Percentiles rank a stretch among this genome's conserved stretches.
Conservation (phyloP, 2,329 filamentous ascomycete genomes). For the Myriosclerotinia scirpicola region DNA sequence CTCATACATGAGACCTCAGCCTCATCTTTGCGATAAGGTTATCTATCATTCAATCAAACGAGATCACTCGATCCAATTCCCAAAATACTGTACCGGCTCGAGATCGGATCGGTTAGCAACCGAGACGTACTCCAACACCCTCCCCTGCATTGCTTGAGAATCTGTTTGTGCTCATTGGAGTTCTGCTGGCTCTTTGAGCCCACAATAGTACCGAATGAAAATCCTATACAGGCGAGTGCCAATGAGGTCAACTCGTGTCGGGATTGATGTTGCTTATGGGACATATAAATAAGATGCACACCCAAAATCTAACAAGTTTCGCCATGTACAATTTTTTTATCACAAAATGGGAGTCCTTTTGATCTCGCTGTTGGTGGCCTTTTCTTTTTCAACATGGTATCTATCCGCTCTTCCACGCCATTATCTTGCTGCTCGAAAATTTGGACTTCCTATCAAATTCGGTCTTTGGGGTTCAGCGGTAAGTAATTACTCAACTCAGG, state of each 20-base stretch:
- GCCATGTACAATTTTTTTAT: background rate
- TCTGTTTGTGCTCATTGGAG: background rate
- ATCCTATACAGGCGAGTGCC: conserved; percentile 6
- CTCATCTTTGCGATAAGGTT: no score
- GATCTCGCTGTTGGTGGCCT: background rate
- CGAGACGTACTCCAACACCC: background rate
- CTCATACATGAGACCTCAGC: no score
- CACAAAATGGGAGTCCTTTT: background rate
- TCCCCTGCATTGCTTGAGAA: background rate
- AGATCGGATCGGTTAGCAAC: conserved; percentile 2
- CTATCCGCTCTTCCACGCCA: conserved; percentile 18
- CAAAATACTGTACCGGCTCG: background rate
- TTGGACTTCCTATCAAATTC: conserved; percentile 25
- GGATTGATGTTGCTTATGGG: background rate
- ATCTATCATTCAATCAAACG: no score
- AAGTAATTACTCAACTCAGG: no score
- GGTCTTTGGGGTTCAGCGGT: conserved; percentile 22
- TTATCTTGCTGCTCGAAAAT: conserved; percentile 24
- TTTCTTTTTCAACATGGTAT: conserved; percentile 6
- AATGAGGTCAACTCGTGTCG: background rate
- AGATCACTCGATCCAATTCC: background rate
- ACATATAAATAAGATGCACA: background rate
- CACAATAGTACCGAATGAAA: background rate
- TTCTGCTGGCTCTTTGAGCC: background rate
- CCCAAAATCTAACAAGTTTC: background rate